These are phyloP conservation scores for Dysphania ambrosioides DNA, from an alignment of 148 eudicot genomes.

Conservation along the genomic window DNA sequence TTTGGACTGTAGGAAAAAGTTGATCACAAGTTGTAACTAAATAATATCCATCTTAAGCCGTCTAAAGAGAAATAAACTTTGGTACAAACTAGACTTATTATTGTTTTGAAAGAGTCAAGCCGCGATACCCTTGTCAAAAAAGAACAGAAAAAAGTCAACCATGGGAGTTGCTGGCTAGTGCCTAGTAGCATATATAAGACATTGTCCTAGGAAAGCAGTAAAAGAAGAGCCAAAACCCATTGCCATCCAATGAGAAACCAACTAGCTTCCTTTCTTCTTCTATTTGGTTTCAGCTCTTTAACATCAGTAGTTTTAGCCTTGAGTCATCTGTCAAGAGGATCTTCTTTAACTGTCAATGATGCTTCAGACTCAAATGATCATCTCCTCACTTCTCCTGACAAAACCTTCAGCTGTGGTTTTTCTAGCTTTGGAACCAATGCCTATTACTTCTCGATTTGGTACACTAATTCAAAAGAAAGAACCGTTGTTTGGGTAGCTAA, in stretches of 20 bases:
- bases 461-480: conserved; percentile 13
- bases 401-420: conserved; percentile 40
- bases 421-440: conserved; percentile 28
- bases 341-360: conserved; percentile 28
- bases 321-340: conserved; percentile 1
- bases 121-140: too few species aligned
- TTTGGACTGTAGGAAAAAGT: too few species aligned
- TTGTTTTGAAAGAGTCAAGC: too few species aligned
- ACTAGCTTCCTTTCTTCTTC: conserved; percentile 1
- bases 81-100: too few species aligned
- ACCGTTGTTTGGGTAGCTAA: conserved; percentile 51
- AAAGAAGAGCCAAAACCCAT: not conserved
- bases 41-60: too few species aligned
- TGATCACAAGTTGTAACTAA: too few species aligned
- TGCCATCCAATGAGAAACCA: conserved; percentile 21
- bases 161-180: too few species aligned
- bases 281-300: conserved; percentile 15
- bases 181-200: too few species aligned
- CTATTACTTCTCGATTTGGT: conserved; percentile 42
- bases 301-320: conserved; percentile 24
- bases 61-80: too few species aligned
- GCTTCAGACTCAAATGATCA: conserved; percentile 16
- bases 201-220: not conserved
- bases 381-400: conserved; percentile 27
- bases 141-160: too few species aligned